Evolutionary conservation across 805 yeast genomes (phyloP), one percentile per base, ranked within the genome.

Genomic region (Alloascoidea hylecoeti): DNA sequence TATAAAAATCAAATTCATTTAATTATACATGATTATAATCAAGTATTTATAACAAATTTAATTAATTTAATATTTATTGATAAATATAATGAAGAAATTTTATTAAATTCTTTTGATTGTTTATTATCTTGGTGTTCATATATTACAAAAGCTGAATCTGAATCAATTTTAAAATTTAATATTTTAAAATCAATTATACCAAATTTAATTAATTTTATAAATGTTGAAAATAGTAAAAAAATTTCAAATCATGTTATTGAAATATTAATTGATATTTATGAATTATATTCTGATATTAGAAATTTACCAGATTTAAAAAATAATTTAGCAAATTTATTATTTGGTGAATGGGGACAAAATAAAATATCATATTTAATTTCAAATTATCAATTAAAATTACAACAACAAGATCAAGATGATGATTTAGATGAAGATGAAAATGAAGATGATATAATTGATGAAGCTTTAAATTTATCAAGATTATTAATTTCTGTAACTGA

Each of bases 401-500:
- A 14, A 16, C 15, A 9, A 34, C 32, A 9, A 9, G 15, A 12
- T 2, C 47, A 56, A 4, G 41, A 49, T 2, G 47, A 58, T 12
- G 52, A 61, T 5, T 46, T 60, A 12, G 45, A 51, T 17, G 51
- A 49, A 4, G 64, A 60, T 30, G n/a, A n/a, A n/a, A n/a, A n/a
- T n/a, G n/a, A n/a, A n/a, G 35, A 32, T 12, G 43, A 41, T 27
- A 5, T 14, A 5, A 45, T 46, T 27, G 70, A 61, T 3, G 59
- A 61, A 32, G 48, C 66, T 35, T 57, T 58, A 13, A 58, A 57
- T 23, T 69, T 71, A 44, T 56, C 70, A 2, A 59, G 64, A 39
- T 47, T 76, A 30, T 47, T 70, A 1, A 60, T 72, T 2, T 53
- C 66, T 1, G 66, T 61, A 39, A 48, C 73, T 16, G 75, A 70